Base-by-base conservation (phyloP, 2,329 filamentous ascomycete species). In the Pseudocercospora musae region DNA sequence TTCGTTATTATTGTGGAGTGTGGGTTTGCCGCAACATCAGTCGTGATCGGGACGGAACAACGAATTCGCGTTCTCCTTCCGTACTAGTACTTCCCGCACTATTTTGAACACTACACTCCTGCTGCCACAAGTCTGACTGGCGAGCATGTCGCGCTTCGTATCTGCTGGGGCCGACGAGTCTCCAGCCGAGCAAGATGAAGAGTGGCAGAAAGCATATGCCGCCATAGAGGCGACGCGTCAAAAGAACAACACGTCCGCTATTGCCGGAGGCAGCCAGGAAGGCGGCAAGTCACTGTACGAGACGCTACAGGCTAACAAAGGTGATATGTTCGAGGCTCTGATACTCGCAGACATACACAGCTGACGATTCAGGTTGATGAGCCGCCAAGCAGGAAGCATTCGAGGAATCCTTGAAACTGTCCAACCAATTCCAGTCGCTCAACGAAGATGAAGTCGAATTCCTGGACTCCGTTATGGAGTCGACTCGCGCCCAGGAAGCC, bases 351-450 rank as follows among this genome's bases (percentile, higher is more conserved):
- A 49, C 49, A 62, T 62, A 54, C 59, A 56, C 46, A 62, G 63
- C 70, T 73, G 64, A 73, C 70, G 65, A 62, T 65, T 68, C 62
- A 71, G 68, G 62, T 48, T 63, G 56, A 55, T 62, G 66, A 89
- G 90, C 87, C 67, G 89, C 89, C 62, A 94, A 93, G 76, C 89
- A 94, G 78, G 90, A 90, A 20, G 89, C 88, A 8, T 92, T 92
- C 74, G 90, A 92, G 74, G 90, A 94, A 75, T 74, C 87, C 66
- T 84, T 83, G 66, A 84, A 84, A 67, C 79, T 94, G 57, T 85
- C 86, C 71, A 90, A 94, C 71, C 91, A 94, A 78, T 93, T 92
- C 74, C 85, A 88, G 42, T 82, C 88, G 2, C 81, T 95, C 29
- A 88, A 94, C 72, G 89, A 92, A 63, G 89, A 92, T 73, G 91